Base-by-base conservation (phyloP, 1,284 basidiomycete species). In the Testicularia cyperi region DNA sequence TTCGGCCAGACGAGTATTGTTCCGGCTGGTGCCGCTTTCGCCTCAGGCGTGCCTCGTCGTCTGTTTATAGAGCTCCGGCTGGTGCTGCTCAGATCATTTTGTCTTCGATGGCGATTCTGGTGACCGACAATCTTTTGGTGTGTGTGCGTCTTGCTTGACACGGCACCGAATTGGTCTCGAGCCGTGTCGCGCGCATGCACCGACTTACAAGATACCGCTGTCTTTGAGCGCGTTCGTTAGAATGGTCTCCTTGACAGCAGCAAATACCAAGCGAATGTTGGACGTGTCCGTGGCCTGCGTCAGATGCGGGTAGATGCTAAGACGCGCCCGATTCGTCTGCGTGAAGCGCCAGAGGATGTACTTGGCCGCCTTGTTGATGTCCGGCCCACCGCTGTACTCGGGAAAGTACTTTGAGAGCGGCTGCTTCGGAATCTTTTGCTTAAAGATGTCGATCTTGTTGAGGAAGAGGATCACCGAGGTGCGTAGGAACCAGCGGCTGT, bases 301-400 rank as follows among this genome's bases (percentile, higher is more conserved):
- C 49, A 83, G 60, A 71, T 69, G 72, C 21, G 70, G 73, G 44
- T 68, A 70, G 54, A 71, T 66, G 53, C 62, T 69, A 20, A 75
- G 49, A 26, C 66, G 60, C 10, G 72, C 69, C 21, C 91, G 81
- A 74, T 98, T 98, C 32, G 88, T 88, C 78, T 95, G 90, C 80
- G 92, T 95, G 68, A 96, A 97, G 62, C 90, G 81, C 94, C 92
- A 97, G 18, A 98, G 80, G 54, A 97, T 95, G 74, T 94, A 98
- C 76, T 96, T 97, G 4, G 92, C 91, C 2, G 91, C 94, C 78
- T 97, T 97, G 81, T 95, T 95, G 77, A 96, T 89, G 72, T 96
- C 92, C 7, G 86, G 78, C 1, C 92, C 92, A 67, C 80, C 81
- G 0, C 90, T 90, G 78, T 96, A 98, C 72, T 97, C 94, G 2